Conservation (phyloP, 177 flowering plant species). For the Vitis hybrid region DNA sequence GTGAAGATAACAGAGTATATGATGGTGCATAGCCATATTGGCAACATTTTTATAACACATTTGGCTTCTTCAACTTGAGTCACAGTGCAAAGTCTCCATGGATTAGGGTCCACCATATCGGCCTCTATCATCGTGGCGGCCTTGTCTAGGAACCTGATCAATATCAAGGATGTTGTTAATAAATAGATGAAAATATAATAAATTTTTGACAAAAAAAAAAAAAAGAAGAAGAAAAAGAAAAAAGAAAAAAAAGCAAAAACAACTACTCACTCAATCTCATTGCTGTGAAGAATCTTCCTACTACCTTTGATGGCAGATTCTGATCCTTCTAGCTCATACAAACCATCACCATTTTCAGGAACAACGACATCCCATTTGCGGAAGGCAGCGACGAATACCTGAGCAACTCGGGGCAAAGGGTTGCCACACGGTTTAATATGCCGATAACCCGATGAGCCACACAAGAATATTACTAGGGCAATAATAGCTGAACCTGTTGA, state of each 20-base stretch:
- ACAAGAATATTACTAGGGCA: constrained; percentile 38
- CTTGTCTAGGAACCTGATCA: constrained; percentile 66
- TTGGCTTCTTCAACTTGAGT: constrained; percentile 90
- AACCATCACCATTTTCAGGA: constrained; percentile 25
- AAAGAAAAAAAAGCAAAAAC: background rate
- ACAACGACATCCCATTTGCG: constrained; percentile 45
- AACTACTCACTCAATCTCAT: constrained; percentile 45
- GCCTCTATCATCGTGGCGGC: constrained; percentile 64
- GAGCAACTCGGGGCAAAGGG: constrained; percentile 72
- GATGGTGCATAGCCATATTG: constrained; percentile 82
- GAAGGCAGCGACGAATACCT: constrained; percentile 56
- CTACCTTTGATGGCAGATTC: constrained; percentile 76
- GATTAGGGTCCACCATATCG: constrained; percentile 31
- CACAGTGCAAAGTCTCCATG: constrained; percentile 76
- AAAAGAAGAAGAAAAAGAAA: background rate
- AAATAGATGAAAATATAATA: too few species aligned
- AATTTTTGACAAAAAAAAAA: too few species aligned
- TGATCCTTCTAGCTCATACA: constrained; percentile 65
- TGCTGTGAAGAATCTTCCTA: constrained; percentile 63
- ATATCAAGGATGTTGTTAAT: too few species aligned
- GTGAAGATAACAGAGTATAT: constrained; percentile 82
- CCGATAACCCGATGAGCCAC: constrained; percentile 42
- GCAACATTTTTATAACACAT: constrained; percentile 67
- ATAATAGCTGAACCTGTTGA: constrained; percentile 53
- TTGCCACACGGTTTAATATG: constrained; percentile 63